A percentile compares a stretch with the other conserved stretches of the same genome.
Conservation (phyloP, 441 rosid species). For the Erodium texanum region DNA sequence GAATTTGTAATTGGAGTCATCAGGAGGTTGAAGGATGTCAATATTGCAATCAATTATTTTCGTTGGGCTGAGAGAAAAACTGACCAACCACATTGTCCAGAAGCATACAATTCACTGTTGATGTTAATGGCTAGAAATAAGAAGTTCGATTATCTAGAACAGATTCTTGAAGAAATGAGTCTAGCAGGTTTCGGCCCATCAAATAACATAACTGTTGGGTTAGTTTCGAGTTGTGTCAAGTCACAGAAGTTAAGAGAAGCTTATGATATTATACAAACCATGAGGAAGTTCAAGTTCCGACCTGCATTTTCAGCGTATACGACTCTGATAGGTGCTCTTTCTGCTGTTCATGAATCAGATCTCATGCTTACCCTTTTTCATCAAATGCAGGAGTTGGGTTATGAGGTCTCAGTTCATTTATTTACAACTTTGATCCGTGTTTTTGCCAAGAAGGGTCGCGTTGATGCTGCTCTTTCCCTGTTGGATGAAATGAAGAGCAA, state of each 20-base stretch:
- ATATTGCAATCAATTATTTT: slow-evolving; percentile 53
- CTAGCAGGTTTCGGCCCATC: slow-evolving; percentile 75
- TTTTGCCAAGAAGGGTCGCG: slow-evolving; percentile 64
- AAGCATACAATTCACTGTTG: slow-evolving; percentile 73
- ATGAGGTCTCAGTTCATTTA: slow-evolving; percentile 67
- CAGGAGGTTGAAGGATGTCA: slow-evolving; percentile 52
- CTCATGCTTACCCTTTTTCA: slow-evolving; percentile 67
- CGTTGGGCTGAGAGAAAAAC: slow-evolving; percentile 65
- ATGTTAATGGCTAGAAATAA: slow-evolving; percentile 53
- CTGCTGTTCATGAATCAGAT: slow-evolving; percentile 46
- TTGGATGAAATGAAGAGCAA: slow-evolving; percentile 89
- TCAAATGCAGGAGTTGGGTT: slow-evolving; percentile 91
- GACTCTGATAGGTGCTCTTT: slow-evolving; percentile 76
- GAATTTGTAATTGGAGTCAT: slow-evolving; percentile 58
- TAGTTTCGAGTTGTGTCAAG: slow-evolving; percentile 53
- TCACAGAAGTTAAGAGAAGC: slow-evolving; percentile 55
- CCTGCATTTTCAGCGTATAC: slow-evolving; percentile 90
- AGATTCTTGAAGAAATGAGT: slow-evolving; percentile 77
- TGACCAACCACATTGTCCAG: slow-evolving; percentile 49
- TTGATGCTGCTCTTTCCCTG: slow-evolving; percentile 72
- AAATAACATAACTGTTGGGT: slow-evolving; percentile 40
- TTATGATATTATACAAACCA: slow-evolving; percentile 58
- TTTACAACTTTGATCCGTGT: slow-evolving; percentile 75
- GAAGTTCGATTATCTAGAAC: slow-evolving; percentile 54
- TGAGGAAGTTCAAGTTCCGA: slow-evolving; percentile 84